Conservation (phyloP, 2,329 filamentous ascomycete species). For the Anisogramma anomala region DNA sequence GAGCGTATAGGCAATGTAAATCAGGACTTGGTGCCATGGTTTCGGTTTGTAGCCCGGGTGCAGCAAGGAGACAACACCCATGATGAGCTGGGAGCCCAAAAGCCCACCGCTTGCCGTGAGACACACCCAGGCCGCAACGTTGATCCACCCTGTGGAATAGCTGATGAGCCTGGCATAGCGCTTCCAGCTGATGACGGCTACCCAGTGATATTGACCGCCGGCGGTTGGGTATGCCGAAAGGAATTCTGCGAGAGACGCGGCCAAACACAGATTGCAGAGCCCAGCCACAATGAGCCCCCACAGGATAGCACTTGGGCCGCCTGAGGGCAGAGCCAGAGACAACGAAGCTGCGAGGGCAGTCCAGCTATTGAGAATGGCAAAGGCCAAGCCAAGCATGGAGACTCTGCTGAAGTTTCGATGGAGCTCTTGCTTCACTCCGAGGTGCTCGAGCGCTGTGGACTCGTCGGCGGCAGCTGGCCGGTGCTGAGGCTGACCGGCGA, state of each 20-base stretch:
- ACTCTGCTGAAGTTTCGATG: slow-evolving; percentile 38
- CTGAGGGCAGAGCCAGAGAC: slow-evolving; percentile 48
- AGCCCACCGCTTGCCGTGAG: slow-evolving; percentile 57
- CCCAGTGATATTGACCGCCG: slow-evolving; percentile 62
- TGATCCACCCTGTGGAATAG: slow-evolving; percentile 64
- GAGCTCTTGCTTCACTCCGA: slow-evolving; percentile 38
- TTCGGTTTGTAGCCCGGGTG: slow-evolving; percentile 44
- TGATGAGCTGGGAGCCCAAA: slow-evolving; percentile 54
- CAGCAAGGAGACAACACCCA: slow-evolving; percentile 53
- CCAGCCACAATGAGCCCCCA: slow-evolving; percentile 58
- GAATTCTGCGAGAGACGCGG: slow-evolving; percentile 60
- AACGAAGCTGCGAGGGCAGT: slow-evolving; percentile 37
- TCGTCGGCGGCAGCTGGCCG: slow-evolving; percentile 18
- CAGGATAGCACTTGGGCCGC: slow-evolving; percentile 56
- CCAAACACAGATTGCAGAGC: slow-evolving; percentile 58
- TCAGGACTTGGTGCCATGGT: slow-evolving; percentile 62
- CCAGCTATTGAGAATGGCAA: slow-evolving; percentile 40
- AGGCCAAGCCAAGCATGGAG: slow-evolving; percentile 36
- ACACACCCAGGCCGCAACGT: slow-evolving; percentile 60
- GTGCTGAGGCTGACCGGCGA: neutral
- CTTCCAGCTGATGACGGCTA: slow-evolving; percentile 50
- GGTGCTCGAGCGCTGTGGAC: slow-evolving; percentile 29
- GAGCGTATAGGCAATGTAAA: slow-evolving; percentile 55
- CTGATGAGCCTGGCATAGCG: slow-evolving; percentile 50
- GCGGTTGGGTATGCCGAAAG: slow-evolving; percentile 51